A percentile compares a stretch with the other conserved stretches of the same genome.
phyloP scores from a whole-genome alignment of 2,329 filamentous ascomycete species.

The Thermomyces lanuginosus region DNA sequence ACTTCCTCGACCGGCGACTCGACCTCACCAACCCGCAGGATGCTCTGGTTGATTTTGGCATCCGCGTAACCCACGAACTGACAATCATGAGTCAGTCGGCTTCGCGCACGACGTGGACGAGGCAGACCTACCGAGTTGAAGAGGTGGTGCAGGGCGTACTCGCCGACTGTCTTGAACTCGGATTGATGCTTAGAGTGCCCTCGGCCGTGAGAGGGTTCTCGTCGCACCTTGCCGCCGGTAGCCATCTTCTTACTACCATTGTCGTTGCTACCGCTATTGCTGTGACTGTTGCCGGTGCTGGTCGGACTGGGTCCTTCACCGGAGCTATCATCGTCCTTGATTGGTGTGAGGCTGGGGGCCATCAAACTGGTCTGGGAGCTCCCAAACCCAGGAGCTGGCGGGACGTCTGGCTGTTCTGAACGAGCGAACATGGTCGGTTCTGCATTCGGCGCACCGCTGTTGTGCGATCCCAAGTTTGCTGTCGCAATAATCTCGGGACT shows the following conservation, averaged over 20 bases:
- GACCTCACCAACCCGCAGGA: slow-evolving; percentile 60
- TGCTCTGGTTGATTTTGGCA: slow-evolving; percentile 80
- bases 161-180: slow-evolving; percentile 84
- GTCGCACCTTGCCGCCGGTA: slow-evolving; percentile 49
- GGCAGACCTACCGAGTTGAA: slow-evolving; percentile 58
- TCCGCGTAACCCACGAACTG: slow-evolving; percentile 93
- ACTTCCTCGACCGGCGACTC: slow-evolving; percentile 76
- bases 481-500: slow-evolving; percentile 73
- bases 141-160: slow-evolving; percentile 90
- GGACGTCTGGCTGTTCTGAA: slow-evolving; percentile 18
- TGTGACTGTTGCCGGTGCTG: slow-evolving; percentile 11
- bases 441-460: slow-evolving; percentile 28
- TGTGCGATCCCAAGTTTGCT: slow-evolving; percentile 31
- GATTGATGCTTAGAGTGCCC: slow-evolving; percentile 58
- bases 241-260: slow-evolving; percentile 29
- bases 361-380: too few species aligned
- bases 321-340: slow-evolving; percentile 22
- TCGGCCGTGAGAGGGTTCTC: slow-evolving; percentile 57
- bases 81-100: slow-evolving; percentile 11
- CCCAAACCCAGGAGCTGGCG: too few species aligned
- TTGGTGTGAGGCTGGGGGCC: slow-evolving; percentile 22
- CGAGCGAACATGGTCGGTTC: slow-evolving; percentile 10
- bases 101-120: slow-evolving; percentile 1
- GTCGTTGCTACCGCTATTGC: slow-evolving; percentile 7
- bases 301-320: slow-evolving; percentile 11